These are phyloP conservation scores for Picea glauca DNA, from an alignment of 75 land plant species.

Conservation along the genomic window DNA sequence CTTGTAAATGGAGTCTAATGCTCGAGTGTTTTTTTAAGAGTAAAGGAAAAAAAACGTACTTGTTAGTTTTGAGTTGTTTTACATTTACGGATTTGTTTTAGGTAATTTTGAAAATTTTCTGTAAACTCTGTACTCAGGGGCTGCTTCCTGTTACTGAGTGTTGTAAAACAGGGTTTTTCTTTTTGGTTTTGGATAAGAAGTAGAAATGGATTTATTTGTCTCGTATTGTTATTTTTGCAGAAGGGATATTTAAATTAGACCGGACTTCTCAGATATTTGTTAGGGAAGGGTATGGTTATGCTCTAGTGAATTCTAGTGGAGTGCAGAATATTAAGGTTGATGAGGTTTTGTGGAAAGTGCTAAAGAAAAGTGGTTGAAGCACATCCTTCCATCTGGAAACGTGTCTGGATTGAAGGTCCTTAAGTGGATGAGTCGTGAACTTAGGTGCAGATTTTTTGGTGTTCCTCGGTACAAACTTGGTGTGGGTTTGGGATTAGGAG, in stretches of 20 bases:
- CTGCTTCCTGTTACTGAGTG: neutral
- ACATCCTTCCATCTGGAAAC: neutral
- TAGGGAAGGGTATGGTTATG: neutral
- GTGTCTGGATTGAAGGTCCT: neutral
- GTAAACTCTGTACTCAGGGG: neutral
- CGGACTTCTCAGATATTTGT: neutral
- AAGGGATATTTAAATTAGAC: neutral
- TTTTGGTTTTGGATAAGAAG: neutral
- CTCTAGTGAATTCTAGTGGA: neutral
- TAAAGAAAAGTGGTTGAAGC: neutral
- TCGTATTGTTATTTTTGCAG: neutral
- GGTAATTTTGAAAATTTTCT: neutral
- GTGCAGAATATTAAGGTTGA: neutral
- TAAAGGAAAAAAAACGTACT: neutral
- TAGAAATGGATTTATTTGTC: neutral
- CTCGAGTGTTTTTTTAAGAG: neutral
- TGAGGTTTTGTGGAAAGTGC: neutral
- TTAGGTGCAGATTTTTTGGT: constrained; percentile 19
- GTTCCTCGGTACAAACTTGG: constrained; percentile 33
- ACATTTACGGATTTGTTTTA: neutral
- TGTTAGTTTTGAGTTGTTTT: neutral
- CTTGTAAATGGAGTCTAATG: neutral
- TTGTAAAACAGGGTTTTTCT: neutral
- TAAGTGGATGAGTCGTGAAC: constrained; percentile 31
- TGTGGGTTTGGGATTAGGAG: constrained; percentile 31